A percentile compares a stretch with the other conserved stretches of the same genome.
Evolutionary conservation across 2,329 filamentous ascomycete genomes (phyloP).

Genomic region (Thelonectria discophora): DNA sequence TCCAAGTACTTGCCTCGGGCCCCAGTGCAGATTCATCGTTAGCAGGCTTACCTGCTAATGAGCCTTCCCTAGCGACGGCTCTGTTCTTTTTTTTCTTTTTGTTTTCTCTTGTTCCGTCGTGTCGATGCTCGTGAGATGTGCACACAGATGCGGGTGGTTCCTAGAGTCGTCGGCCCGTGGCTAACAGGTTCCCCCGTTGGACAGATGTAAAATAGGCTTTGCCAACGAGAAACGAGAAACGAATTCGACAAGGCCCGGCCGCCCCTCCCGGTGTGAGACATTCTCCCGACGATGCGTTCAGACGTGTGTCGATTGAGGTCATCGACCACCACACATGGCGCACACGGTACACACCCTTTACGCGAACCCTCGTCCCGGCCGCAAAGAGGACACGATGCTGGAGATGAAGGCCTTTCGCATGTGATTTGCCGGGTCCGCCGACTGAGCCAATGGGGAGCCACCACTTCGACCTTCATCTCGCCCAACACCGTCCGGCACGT

Average conservation of each 20-base stretch:
- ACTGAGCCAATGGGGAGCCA: constrained; percentile 34
- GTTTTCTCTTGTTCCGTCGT: not conserved
- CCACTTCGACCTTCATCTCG: constrained; percentile 23
- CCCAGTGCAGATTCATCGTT: constrained; percentile 8
- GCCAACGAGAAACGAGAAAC: too few relatives aligned
- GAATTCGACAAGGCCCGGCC: too few relatives aligned
- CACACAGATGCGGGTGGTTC: not conserved
- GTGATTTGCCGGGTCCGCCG: constrained; percentile 44
- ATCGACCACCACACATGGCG: not conserved
- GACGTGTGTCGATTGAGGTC: not conserved
- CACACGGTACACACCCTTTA: not conserved
- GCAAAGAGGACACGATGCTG: constrained; percentile 18
- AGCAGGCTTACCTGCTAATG: too few relatives aligned
- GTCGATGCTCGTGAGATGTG: not conserved
- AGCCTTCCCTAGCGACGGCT: not conserved
- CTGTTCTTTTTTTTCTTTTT: not conserved
- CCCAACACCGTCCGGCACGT: constrained; percentile 28
- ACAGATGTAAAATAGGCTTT: not conserved
- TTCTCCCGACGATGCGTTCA: not conserved
- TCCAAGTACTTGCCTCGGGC: constrained; percentile 9
- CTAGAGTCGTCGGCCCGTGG: not conserved
- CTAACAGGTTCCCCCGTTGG: not conserved
- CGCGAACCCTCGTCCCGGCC: not conserved
- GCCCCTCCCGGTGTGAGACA: constrained; percentile 1
- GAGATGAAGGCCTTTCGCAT: constrained; percentile 41